Percentiles rank a stretch among this genome's conserved stretches.
These are phyloP conservation scores for Adansonia madagascariensis DNA, from an alignment of 441 rosid genomes.

Conservation along the genomic window DNA sequence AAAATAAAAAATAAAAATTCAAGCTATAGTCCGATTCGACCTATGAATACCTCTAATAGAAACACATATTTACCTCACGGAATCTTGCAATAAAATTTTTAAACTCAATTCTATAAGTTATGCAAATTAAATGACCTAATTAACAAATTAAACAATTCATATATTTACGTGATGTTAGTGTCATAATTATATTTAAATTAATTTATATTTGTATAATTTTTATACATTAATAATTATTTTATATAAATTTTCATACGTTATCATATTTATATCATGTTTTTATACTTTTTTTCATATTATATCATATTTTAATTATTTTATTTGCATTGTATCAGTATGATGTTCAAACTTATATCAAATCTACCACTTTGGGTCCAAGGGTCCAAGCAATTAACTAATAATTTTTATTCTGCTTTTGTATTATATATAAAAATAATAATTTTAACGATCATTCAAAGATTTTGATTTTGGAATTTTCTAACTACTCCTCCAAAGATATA, in stretches of 20 bases:
- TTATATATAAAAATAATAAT: background rate
- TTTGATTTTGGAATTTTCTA: slow-evolving; percentile 38
- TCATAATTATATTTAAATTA: no score
- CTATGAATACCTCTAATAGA: no score
- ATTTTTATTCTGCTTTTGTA: slow-evolving; percentile 18
- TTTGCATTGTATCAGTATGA: background rate
- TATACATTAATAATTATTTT: no score
- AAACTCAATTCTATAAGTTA: background rate
- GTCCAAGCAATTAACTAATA: background rate
- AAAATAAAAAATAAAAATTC: no score
- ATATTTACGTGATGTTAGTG: no score
- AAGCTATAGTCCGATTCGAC: no score
- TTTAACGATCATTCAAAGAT: slow-evolving; percentile 41
- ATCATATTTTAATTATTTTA: background rate
- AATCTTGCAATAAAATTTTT: background rate
- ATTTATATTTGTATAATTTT: no score
- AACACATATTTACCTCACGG: no score
- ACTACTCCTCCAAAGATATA: slow-evolving; percentile 24
- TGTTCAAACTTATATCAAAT: background rate
- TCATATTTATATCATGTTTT: no score
- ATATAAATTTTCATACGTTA: no score
- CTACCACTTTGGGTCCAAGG: background rate
- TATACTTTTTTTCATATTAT: background rate
- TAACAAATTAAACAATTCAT: background rate
- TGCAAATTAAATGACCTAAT: background rate